Base-by-base conservation (phyloP, 2,329 filamentous ascomycete genomes). In the Alternaria sp. region DNA sequence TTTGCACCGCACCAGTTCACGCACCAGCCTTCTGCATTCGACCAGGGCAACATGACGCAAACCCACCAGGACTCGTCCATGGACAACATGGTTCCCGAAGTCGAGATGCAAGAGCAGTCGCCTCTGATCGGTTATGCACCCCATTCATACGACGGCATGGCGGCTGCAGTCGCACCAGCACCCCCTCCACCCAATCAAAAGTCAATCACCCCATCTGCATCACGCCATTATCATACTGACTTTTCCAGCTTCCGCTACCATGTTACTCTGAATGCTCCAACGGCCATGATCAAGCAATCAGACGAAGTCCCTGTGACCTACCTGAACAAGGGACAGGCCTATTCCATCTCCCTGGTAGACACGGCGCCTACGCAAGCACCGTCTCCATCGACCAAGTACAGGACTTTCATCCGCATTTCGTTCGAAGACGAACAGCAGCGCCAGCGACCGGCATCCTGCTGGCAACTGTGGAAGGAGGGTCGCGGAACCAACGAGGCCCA, bases 271-370 rank as follows among this genome's bases (percentile, higher is more conserved):
- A 96, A 97, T 78, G 95, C 96, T 1, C 94, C 95, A 4, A 99
- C 96, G 0, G 96, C 96, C 8, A 99, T 98, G 96, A 91, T 96
- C 75, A 96, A 92, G 79, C 90, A 94, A 65, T 82, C 89, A 1
- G 92, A 96, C 64, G 95, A 98, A 78, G 96, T 98, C 23, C 96
- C 96, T 0, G 89, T 98, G n/a, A 97, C 95, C 0, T 99, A 99
- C 77, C 87, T 99, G 18, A 99, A 99, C 83, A 98, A 98, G 81
- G 94, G 95, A 23, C 95, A 98, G 78, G 93, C 94, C 15, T 99
- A 99, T 78, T 92, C 92, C 0, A 84, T 99, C 18, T 92, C 92
- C 3, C 87, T 99, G 26, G 84, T 92, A 50, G 96, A 99, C 76
- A 96, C 92, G 0, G 84, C 85, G 6, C 87, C 91, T 2, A 84